Percentiles rank a stretch among this genome's conserved stretches.
These are phyloP conservation scores for Suillus subaureus DNA, from an alignment of 768 basidiomycete species.

Conservation along the genomic window DNA sequence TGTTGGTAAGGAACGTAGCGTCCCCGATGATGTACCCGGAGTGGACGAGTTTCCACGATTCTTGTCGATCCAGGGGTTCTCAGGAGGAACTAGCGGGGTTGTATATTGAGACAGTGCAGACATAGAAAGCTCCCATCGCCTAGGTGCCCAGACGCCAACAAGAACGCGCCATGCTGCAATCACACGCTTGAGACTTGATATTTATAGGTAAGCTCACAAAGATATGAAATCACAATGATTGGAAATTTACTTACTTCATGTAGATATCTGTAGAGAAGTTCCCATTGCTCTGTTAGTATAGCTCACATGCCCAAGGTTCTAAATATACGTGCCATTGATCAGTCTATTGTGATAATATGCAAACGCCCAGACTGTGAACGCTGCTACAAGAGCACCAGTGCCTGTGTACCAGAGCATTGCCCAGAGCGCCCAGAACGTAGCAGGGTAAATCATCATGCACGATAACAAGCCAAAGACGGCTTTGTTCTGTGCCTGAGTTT, in stretches of 20 bases:
- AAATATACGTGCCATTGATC: slow-evolving; percentile 69
- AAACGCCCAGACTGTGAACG: slow-evolving; percentile 69
- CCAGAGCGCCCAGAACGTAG: slow-evolving; percentile 88
- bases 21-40: slow-evolving; percentile 3
- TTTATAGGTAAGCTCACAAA: neutral
- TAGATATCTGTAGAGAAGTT: slow-evolving; percentile 58
- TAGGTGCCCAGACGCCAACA: slow-evolving; percentile 91
- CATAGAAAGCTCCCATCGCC: slow-evolving; percentile 77
- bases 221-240: slow-evolving; percentile 6
- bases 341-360: slow-evolving; percentile 84
- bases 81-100: slow-evolving; percentile 62
- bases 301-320: neutral
- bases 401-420: slow-evolving; percentile 76
- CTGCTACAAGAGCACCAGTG: slow-evolving; percentile 73
- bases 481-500: slow-evolving; percentile 97
- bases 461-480: slow-evolving; percentile 84
- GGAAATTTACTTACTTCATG: slow-evolving; percentile 56
- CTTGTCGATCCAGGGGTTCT: slow-evolving; percentile 71
- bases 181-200: slow-evolving; percentile 74
- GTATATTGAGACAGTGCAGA: slow-evolving; percentile 75
- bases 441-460: slow-evolving; percentile 73
- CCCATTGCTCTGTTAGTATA: neutral
- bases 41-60: slow-evolving; percentile 33
- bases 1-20: slow-evolving; percentile 20
- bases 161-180: slow-evolving; percentile 96